Percentiles rank a stretch among this genome's conserved stretches.
Conservation (phyloP, 257 asterid species). For the Solanum medicagineum region DNA sequence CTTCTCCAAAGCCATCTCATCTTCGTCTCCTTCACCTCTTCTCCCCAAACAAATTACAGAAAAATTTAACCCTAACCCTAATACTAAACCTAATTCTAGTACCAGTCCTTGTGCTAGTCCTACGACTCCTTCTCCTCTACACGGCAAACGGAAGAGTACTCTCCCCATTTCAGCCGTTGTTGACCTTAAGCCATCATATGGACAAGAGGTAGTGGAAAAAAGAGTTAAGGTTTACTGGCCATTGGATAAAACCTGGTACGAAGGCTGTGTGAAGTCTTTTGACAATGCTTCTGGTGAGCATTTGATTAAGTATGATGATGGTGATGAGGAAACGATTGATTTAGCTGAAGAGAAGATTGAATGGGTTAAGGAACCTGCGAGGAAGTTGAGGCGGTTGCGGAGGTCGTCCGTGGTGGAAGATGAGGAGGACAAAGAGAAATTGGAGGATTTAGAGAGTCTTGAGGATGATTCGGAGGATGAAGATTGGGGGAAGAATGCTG, state of each 20-base stretch:
- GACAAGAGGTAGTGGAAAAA: constrained; percentile 47
- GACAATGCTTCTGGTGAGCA: constrained; percentile 64
- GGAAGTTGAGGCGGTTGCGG: constrained; percentile 57
- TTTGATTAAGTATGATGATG: constrained; percentile 76
- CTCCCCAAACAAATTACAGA: constrained; percentile 17
- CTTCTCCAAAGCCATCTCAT: constrained; percentile 43
- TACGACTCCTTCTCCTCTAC: background rate
- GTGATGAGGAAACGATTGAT: constrained; percentile 59
- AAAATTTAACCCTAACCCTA: constrained; percentile 21
- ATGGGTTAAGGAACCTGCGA: constrained; percentile 33
- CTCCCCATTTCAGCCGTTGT: constrained; percentile 5
- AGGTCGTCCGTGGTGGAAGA: constrained; percentile 28
- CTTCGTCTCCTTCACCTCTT: constrained; percentile 21
- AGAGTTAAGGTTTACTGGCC: constrained; percentile 75
- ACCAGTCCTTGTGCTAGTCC: background rate
- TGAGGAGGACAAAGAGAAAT: constrained; percentile 20
- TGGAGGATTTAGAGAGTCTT: constrained; percentile 12
- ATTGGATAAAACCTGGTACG: constrained; percentile 71
- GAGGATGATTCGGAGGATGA: constrained; percentile 59
- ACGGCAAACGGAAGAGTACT: background rate
- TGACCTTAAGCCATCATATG: constrained; percentile 20
- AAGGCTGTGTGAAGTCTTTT: constrained; percentile 60
- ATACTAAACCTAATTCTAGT: background rate
- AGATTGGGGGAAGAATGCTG: constrained; percentile 54
- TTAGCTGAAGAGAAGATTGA: constrained; percentile 54